Evolutionary conservation across 2,329 filamentous ascomycete genomes (phyloP), one percentile per base, ranked within the genome.

Genomic region (Colletotrichum sp.): DNA sequence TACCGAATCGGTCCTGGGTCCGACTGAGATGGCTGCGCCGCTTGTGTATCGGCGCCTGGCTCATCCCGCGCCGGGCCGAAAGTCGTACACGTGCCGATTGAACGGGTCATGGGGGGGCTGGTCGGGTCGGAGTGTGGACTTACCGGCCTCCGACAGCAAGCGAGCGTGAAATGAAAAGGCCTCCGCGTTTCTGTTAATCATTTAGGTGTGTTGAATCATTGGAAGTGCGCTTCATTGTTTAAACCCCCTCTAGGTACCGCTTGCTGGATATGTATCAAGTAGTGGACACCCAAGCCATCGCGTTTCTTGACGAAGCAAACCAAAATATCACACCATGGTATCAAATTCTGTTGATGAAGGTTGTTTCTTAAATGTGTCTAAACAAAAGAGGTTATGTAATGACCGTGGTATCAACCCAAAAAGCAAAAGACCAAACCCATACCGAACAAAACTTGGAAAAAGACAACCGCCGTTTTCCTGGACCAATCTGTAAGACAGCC

Each of bases 191-290:
- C 24, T 26, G 24, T 26, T 26, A 26, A 26, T 26, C 24, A 26
- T 26, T 26, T 26, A 26, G 24, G 24, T 26, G 24, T 26, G 24
- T 26, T 26, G 24, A 26, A 26, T 26, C 24, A 44, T 10, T n/a
- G n/a, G 9, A 48, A 48, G 18, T 22, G 1, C 5, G 0, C 18
- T 6, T 48, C 0, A 48, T 12, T 22, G 0, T 12, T 6, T 3
- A 22, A n/a, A 7, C 0, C 1, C 5, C 0, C 44, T 48, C 3
- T 12, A n/a, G 10, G 18, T 10, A 1, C 39, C 2, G 0, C 1
- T 52, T 8, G 10, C 10, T 13, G 44, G 44, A 52, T 0, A 0
- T 52, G 6, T 22, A 1, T 4, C 10, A 12, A 22, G 44, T 1
- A 24, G 0, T 13, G 0, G 4, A 22, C 10, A 22, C 44, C 6